phyloP scores from a whole-genome alignment of 2,329 filamentous ascomycete species.

The Diaporthe sp. region DNA sequence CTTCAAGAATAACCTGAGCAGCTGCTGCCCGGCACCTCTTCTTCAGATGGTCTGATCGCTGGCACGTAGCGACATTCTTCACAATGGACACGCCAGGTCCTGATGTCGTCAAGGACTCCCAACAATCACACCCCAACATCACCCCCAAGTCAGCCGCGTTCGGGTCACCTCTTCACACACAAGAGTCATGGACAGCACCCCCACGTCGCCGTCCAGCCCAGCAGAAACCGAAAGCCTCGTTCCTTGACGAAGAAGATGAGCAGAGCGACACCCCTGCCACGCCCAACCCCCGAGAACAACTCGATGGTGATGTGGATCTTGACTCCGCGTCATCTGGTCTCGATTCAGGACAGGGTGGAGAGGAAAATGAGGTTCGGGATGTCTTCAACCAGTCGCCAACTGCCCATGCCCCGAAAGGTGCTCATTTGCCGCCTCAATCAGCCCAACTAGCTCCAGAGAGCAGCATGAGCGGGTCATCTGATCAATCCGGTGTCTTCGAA shows the following conservation, averaged over 20 bases:
- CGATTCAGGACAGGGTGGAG: not conserved
- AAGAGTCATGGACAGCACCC: constrained; percentile 3
- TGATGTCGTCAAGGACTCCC: not conserved
- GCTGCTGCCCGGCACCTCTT: not conserved
- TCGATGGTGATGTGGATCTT: no score
- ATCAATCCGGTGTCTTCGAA: not conserved
- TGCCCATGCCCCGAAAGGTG: not conserved
- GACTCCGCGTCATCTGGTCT: not conserved
- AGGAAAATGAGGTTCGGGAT: not conserved
- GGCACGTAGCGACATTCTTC: not conserved
- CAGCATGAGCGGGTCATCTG: not conserved
- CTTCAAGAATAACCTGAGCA: not conserved
- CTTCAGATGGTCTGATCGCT: not conserved
- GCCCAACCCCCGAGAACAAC: not conserved
- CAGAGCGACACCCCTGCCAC: no score
- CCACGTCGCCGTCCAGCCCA: constrained; percentile 1
- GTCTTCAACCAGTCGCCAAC: not conserved
- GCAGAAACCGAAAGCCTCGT: constrained; percentile 33
- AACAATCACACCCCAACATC: not conserved
- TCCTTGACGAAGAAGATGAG: not conserved
- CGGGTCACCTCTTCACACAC: not conserved
- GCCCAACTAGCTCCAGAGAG: not conserved
- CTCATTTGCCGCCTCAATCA: not conserved
- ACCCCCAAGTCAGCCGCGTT: constrained; percentile 21
- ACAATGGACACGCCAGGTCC: constrained; percentile 10